These are phyloP conservation scores for Cornus controversa DNA, from an alignment of 148 eudicot genomes.

Conservation along the genomic window DNA sequence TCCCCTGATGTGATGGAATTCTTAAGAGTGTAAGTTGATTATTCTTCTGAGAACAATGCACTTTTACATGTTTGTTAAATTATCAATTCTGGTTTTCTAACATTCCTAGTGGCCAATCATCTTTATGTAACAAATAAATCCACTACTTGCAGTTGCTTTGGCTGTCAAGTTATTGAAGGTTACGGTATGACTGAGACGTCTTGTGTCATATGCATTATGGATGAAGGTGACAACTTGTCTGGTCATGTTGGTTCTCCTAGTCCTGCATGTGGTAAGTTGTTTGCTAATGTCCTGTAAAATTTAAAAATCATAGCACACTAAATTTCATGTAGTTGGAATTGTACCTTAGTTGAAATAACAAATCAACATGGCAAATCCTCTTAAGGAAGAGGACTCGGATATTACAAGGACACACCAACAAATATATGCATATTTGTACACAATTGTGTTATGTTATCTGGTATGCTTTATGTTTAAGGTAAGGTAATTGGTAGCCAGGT, in stretches of 20 bases:
- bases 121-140: background rate
- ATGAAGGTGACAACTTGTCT: constrained; percentile 60
- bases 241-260: constrained; percentile 97
- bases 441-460: too few species aligned
- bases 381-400: background rate
- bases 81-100: background rate
- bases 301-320: background rate
- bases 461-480: background rate
- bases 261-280: constrained; percentile 87
- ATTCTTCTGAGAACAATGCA: background rate
- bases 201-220: constrained; percentile 82
- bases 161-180: constrained; percentile 83
- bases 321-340: background rate
- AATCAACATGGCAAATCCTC: background rate
- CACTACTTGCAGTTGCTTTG: constrained; percentile 69
- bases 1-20: constrained; percentile 92
- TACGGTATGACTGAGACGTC: constrained; percentile 99
- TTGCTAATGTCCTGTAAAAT: background rate
- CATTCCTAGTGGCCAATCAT: background rate
- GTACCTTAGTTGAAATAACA: background rate
- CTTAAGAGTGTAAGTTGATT: constrained; percentile 72
- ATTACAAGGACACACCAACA: background rate
- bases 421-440: background rate
- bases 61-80: background rate
- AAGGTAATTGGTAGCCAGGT: background rate